Evolutionary conservation across 129 eudicot species (phyloP).

Genomic region (Cynara cardunculus): DNA sequence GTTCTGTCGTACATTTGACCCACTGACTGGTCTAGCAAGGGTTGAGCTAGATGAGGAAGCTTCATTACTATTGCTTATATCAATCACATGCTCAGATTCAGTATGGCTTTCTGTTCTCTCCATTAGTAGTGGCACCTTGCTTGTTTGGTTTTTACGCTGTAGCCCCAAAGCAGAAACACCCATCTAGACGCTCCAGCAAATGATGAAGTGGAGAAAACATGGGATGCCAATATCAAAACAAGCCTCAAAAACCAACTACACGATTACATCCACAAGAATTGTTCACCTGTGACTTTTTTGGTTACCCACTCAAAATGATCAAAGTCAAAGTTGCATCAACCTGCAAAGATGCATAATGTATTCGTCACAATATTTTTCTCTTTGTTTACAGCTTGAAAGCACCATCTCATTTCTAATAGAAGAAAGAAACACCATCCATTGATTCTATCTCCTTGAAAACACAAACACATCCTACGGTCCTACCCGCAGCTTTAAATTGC

Average conservation of each 20-base stretch:
- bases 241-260: slow-evolving; percentile 5
- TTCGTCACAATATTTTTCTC: background rate
- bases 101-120: slow-evolving; percentile 44
- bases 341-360: slow-evolving; percentile 23
- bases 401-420: background rate
- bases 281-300: slow-evolving; percentile 4
- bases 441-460: background rate
- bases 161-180: slow-evolving; percentile 57
- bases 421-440: slow-evolving; percentile 4
- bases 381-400: background rate
- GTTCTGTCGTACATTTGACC: slow-evolving; percentile 35
- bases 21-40: slow-evolving; percentile 43
- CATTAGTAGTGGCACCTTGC: slow-evolving; percentile 59
- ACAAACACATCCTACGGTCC: background rate
- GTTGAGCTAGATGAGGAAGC: slow-evolving; percentile 70
- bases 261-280: slow-evolving; percentile 6
- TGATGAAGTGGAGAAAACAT: slow-evolving; percentile 47
- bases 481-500: background rate
- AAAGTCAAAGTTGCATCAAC: slow-evolving; percentile 17
- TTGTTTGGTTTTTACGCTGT: slow-evolving; percentile 51
- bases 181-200: slow-evolving; percentile 50
- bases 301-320: slow-evolving; percentile 18
- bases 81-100: slow-evolving; percentile 63
- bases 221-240: slow-evolving; percentile 26
- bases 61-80: slow-evolving; percentile 57